Base-by-base conservation (phyloP, 2,329 filamentous ascomycete species). In the Curvularia sp. region DNA sequence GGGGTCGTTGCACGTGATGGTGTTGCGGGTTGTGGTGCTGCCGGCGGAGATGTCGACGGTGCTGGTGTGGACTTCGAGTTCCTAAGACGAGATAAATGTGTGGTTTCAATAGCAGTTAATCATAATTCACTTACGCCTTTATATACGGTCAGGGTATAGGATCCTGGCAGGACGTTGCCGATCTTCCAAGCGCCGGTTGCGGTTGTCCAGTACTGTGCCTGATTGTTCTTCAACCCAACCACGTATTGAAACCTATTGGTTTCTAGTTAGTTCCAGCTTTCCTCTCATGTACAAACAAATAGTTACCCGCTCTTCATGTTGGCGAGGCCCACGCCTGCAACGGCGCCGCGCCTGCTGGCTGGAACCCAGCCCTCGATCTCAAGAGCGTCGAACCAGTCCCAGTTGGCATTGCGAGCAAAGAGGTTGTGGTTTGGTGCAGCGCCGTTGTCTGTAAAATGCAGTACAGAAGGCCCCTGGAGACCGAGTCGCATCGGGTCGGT, bases 91-190 rank as follows among this genome's bases (percentile, higher is more conserved):
- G 12, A 42, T 62, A 22, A 59, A 48, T 26, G 31, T 12, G 2
- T 13, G 3, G 2, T 41, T 31, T 20, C 1, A 3, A 46, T 8
- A 1, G 12, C 35, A 10, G 5, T n/a, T 9, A 15, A 12, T 2
- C 4, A 13, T 5, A 12, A 18, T 0, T 12, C 8, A 53, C 61
- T 52, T 59, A 63, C 61, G 24, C 77, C 81, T 66, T 85, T 84
- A 73, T 87, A 87, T 47, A 89, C 81, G 8, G 85, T 82, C 82
- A 88, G 85, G 24, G 84, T 87, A 74, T 88, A 89, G 0, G 84
- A 86, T 15, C 87, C 86, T 0, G 86, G 84, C 58, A 86, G 86
- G 83, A 88, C 88, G 56, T 82, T 79, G 0, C 85, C 85, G 0
- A 86, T 88, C 10, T 80, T 86, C 75, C 86, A 89, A 5, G 77